These are phyloP conservation scores for Naganishia antarctica DNA, from an alignment of 768 basidiomycete species.

Conservation along the genomic window DNA sequence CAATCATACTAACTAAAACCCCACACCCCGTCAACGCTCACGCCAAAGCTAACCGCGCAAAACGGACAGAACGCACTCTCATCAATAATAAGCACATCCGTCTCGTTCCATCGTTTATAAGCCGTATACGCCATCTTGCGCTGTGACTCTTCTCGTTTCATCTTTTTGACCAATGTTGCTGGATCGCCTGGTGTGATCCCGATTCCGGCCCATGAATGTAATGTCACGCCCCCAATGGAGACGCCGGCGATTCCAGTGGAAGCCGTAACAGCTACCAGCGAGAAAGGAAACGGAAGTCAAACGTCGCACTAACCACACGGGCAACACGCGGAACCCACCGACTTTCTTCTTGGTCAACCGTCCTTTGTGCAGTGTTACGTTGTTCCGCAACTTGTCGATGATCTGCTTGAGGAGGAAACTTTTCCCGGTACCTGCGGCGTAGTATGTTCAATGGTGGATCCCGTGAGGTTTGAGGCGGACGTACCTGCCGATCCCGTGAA, in stretches of 20 bases:
- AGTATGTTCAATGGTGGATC: neutral
- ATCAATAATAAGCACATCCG: constrained; percentile 26
- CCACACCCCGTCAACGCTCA: too few species aligned
- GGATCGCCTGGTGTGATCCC: constrained; percentile 13
- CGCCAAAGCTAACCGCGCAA: too few species aligned
- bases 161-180: neutral
- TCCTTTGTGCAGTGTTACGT: constrained; percentile 1
- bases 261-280: constrained; percentile 25
- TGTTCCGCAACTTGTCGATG: constrained; percentile 29
- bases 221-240: constrained; percentile 20
- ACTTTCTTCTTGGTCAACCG: constrained; percentile 22
- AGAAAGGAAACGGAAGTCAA: too few species aligned
- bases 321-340: neutral
- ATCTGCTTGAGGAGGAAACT: constrained; percentile 46
- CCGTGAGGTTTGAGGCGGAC: neutral
- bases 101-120: constrained; percentile 23
- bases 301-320: neutral
- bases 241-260: constrained; percentile 27
- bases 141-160: constrained; percentile 13
- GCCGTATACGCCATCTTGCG: constrained; percentile 14
- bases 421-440: constrained; percentile 39
- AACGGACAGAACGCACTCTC: constrained; percentile 15
- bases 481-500: constrained; percentile 45
- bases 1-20: constrained; percentile 28
- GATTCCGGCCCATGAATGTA: constrained; percentile 27